A percentile compares a stretch with the other conserved stretches of the same genome.
These are phyloP conservation scores for Petunia axillaris DNA, from an alignment of 257 asterid species.

Conservation along the genomic window DNA sequence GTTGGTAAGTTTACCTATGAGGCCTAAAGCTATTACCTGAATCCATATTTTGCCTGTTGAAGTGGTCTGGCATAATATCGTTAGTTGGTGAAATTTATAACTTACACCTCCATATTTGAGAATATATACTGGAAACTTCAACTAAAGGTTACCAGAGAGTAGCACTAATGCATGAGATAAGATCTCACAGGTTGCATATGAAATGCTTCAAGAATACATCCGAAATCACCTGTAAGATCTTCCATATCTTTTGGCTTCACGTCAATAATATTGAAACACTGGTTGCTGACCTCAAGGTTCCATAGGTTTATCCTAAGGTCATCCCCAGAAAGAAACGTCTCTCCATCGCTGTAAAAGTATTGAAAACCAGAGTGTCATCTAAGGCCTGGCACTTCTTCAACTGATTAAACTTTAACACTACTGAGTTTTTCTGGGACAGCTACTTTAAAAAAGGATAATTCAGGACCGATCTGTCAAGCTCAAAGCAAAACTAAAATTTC, in stretches of 20 bases:
- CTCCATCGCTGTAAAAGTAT: conserved; percentile 61
- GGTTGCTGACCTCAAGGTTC: conserved; percentile 85
- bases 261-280: conserved; percentile 87
- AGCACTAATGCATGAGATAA: neutral
- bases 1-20: conserved; percentile 16
- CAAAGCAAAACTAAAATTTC: neutral
- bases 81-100: neutral
- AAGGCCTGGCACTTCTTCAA: conserved; percentile 5
- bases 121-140: conserved; percentile 15
- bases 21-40: neutral
- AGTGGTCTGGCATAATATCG: neutral
- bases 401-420: neutral
- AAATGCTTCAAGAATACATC: conserved; percentile 14
- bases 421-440: neutral
- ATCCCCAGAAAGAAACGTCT: conserved; percentile 89
- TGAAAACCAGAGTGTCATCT: neutral
- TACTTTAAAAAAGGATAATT: neutral
- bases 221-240: conserved; percentile 71
- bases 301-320: conserved; percentile 82
- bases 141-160: conserved; percentile 2
- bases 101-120: conserved; percentile 1
- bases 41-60: conserved; percentile 8
- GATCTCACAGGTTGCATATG: neutral
- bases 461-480: neutral
- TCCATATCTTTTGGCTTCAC: conserved; percentile 89